Percentiles rank a stretch among this genome's conserved stretches.
Conservation (phyloP, 169 alveolate species). For the Eimeria necatrix region DNA sequence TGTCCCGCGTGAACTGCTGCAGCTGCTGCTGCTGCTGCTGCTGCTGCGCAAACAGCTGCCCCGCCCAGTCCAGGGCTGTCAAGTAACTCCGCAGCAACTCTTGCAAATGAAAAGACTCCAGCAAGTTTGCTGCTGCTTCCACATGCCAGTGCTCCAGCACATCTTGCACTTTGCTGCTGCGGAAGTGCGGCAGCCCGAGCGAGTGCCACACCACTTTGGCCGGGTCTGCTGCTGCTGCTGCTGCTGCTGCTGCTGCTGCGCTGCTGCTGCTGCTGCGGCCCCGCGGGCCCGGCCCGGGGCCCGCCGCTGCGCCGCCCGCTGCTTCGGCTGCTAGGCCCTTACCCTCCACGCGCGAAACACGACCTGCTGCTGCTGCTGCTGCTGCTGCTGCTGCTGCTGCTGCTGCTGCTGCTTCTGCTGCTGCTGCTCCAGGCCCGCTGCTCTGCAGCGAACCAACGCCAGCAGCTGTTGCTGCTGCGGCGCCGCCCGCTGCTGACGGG, state of each 20-base stretch:
- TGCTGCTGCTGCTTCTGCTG: not conserved
- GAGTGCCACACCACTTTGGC: conserved; percentile 33
- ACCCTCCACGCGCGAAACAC: not conserved
- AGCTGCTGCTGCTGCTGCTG: not conserved
- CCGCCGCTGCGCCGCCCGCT: not conserved
- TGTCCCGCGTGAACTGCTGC: not conserved
- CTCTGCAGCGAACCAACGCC: not conserved
- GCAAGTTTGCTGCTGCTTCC: not conserved
- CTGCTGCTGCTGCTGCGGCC: not conserved
- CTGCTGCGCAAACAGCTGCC: not conserved
- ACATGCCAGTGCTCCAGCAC: conserved; percentile 43
- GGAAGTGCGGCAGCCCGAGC: not conserved
- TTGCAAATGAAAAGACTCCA: not conserved
- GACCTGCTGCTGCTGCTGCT: not conserved
- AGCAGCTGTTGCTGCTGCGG: conserved; percentile 23
- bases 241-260: not conserved
- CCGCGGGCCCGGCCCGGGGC: not conserved
- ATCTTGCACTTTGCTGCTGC: conserved; percentile 30
- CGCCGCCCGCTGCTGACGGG: too few relatives aligned
- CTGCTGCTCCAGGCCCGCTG: not conserved
- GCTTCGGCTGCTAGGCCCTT: not conserved
- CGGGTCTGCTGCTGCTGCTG: not conserved
- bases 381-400: conserved; percentile 45
- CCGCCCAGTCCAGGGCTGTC: not conserved
- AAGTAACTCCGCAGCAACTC: conserved; percentile 1